Evolutionary conservation across 108 stramenopile genomes (phyloP).

Genomic region (Parietichytrium sp.): DNA sequence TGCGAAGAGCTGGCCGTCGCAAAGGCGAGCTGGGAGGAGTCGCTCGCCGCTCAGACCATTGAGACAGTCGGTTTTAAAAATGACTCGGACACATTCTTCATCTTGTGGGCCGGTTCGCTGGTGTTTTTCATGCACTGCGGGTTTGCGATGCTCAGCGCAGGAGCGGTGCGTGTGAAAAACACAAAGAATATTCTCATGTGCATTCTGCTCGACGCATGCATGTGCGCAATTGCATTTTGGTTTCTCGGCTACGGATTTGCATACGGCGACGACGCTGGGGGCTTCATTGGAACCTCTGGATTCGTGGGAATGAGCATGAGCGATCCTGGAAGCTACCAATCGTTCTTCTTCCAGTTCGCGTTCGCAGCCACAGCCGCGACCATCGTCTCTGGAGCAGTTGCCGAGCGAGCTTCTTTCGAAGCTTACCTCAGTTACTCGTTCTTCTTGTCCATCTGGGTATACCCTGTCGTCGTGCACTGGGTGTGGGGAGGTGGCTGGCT

Average conservation of each 20-base stretch:
- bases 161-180: constrained; percentile 47
- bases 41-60: too few relatives aligned
- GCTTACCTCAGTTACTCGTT: constrained; percentile 53
- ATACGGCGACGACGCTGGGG: constrained; percentile 32
- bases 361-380: constrained; percentile 56
- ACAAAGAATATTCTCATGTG: constrained; percentile 50
- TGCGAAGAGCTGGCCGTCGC: too few relatives aligned
- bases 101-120: constrained; percentile 2
- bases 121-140: constrained; percentile 47
- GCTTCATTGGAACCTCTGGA: constrained; percentile 41
- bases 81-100: constrained; percentile 33
- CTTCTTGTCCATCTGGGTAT: constrained; percentile 45
- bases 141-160: constrained; percentile 47
- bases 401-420: constrained; percentile 52
- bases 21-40: too few relatives aligned
- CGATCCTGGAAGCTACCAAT: constrained; percentile 37
- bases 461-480: constrained; percentile 55
- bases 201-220: constrained; percentile 45
- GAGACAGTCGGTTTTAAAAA: too few relatives aligned
- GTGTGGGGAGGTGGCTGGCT: constrained; percentile 50
- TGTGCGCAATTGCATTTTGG: constrained; percentile 52
- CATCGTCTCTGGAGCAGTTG: constrained; percentile 52
- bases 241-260: constrained; percentile 52
- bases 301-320: constrained; percentile 34
- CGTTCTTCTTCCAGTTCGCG: constrained; percentile 55